Conservation (phyloP, 306 rosid genomes). For the Ormosia emarginata region DNA sequence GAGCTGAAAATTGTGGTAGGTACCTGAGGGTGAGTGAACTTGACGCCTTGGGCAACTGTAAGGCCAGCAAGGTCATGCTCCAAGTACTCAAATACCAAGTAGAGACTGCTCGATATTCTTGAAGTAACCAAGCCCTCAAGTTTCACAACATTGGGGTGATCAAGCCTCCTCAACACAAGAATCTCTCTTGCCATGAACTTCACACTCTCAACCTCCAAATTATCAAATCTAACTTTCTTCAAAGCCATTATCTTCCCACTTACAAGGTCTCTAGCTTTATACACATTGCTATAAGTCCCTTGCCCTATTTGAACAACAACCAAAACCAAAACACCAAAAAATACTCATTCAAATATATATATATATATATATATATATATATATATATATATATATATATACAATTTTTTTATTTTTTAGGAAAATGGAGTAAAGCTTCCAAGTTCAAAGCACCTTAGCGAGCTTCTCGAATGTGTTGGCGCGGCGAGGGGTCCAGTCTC, state of each 20-base stretch:
- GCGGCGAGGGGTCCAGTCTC: slow-evolving; percentile 86
- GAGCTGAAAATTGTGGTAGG: slow-evolving; percentile 29
- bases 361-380: too few relatives aligned
- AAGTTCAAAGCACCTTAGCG: slow-evolving; percentile 49
- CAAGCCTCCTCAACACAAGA: slow-evolving; percentile 68
- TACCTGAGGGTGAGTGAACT: slow-evolving; percentile 85
- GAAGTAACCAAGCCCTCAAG: slow-evolving; percentile 90
- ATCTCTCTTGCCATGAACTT: slow-evolving; percentile 96
- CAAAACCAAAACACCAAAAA: not conserved
- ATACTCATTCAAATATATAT: not conserved
- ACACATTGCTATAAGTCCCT: slow-evolving; percentile 94
- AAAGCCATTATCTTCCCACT: slow-evolving; percentile 80
- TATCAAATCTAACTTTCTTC: slow-evolving; percentile 89
- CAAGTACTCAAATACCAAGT: slow-evolving; percentile 87
- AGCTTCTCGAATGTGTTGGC: slow-evolving; percentile 89
- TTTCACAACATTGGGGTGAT: slow-evolving; percentile 89
- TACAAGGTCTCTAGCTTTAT: slow-evolving; percentile 75
- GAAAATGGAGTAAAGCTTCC: not conserved
- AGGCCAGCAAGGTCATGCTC: slow-evolving; percentile 92
- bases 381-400: too few relatives aligned
- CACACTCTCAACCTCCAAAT: slow-evolving; percentile 82
- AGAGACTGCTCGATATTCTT: slow-evolving; percentile 81
- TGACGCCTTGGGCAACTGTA: slow-evolving; percentile 53
- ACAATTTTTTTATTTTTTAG: not conserved
- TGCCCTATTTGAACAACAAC: slow-evolving; percentile 69